A percentile compares a stretch with the other conserved stretches of the same genome.
Conservation (phyloP, 2,329 filamentous ascomycete species). For the Cyphellophora europaea region DNA sequence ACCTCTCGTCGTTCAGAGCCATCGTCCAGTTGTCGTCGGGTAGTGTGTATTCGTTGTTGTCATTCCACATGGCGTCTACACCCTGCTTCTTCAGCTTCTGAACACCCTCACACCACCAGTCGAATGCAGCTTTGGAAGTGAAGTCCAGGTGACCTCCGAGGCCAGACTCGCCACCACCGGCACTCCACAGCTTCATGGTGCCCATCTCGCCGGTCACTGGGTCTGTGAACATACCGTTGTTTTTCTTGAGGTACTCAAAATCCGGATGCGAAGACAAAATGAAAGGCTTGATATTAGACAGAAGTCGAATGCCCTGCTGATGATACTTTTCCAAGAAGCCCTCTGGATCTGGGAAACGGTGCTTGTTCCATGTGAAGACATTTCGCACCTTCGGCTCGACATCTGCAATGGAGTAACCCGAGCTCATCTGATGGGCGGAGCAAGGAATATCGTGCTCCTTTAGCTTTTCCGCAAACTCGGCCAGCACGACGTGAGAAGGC, state of each 20-base stretch:
- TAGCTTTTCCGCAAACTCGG: conserved; percentile 53
- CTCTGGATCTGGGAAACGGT: conserved; percentile 60
- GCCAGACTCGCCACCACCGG: conserved; percentile 60
- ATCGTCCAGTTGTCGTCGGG: conserved; percentile 57
- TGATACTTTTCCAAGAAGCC: conserved; percentile 55
- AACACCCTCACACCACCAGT: conserved; percentile 65
- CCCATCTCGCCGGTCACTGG: conserved; percentile 43
- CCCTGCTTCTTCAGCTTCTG: conserved; percentile 52
- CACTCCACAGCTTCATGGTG: conserved; percentile 59
- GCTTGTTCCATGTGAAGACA: conserved; percentile 62
- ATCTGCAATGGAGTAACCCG: conserved; percentile 61
- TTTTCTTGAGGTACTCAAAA: conserved; percentile 50
- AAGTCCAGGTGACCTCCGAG: conserved; percentile 67
- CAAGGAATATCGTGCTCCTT: conserved; percentile 59
- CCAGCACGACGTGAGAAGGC: conserved; percentile 45
- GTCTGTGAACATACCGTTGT: conserved; percentile 56
- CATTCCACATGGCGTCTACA: conserved; percentile 69
- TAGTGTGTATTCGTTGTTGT: conserved; percentile 68
- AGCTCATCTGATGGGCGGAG: conserved; percentile 64
- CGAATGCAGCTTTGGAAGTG: conserved; percentile 55
- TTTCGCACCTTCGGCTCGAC: conserved; percentile 60
- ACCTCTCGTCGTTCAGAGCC: conserved; percentile 36
- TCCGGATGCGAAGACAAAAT: conserved; percentile 58
- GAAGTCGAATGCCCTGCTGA: conserved; percentile 53
- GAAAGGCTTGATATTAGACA: conserved; percentile 68